Percentiles rank a stretch among this genome's conserved stretches.
Evolutionary conservation across 1,284 basidiomycete species (phyloP).

Genomic region (Melampsora occidentalis): DNA sequence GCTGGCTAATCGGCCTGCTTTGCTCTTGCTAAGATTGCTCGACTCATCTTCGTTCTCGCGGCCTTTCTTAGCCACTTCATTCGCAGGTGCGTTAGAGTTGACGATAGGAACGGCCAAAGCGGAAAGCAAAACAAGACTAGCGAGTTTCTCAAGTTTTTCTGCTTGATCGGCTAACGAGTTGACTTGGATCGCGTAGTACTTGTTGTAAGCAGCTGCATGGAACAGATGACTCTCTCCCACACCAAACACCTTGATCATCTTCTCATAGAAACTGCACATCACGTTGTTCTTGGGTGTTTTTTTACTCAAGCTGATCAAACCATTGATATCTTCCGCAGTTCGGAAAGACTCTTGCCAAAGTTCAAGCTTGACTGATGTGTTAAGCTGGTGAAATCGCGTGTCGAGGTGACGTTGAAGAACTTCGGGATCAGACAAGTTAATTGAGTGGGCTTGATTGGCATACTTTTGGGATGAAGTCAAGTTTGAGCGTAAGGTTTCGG

Average conservation of each 20-base stretch:
- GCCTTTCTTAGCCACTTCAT: conserved; percentile 60
- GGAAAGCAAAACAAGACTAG: conserved; percentile 86
- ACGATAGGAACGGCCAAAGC: conserved; percentile 92
- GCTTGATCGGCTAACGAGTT: conserved; percentile 69
- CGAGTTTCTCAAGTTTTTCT: conserved; percentile 62
- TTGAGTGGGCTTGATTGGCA: conserved; percentile 89
- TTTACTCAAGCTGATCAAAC: conserved; percentile 74
- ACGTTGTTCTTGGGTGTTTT: conserved; percentile 85
- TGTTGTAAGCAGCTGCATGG: conserved; percentile 93
- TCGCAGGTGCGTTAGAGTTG: conserved; percentile 57
- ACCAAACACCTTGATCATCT: conserved; percentile 91
- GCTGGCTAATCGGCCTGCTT: conserved; percentile 74
- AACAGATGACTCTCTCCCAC: conserved; percentile 84
- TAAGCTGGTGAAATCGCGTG: conserved; percentile 95
- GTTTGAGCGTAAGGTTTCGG: conserved; percentile 93
- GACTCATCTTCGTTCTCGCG: conserved; percentile 50
- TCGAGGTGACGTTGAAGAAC: conserved; percentile 96
- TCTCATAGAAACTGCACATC: conserved; percentile 99
- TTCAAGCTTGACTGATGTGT: conserved; percentile 96
- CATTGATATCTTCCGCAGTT: conserved; percentile 96
- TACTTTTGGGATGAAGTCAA: conserved; percentile 94
- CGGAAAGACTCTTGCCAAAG: conserved; percentile 99
- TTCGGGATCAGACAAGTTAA: conserved; percentile 95
- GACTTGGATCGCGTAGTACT: conserved; percentile 66
- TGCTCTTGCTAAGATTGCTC: conserved; percentile 59